Percentiles rank a stretch among this genome's conserved stretches.
phyloP scores from a whole-genome alignment of 306 rosid species.

The Rosa persica region DNA sequence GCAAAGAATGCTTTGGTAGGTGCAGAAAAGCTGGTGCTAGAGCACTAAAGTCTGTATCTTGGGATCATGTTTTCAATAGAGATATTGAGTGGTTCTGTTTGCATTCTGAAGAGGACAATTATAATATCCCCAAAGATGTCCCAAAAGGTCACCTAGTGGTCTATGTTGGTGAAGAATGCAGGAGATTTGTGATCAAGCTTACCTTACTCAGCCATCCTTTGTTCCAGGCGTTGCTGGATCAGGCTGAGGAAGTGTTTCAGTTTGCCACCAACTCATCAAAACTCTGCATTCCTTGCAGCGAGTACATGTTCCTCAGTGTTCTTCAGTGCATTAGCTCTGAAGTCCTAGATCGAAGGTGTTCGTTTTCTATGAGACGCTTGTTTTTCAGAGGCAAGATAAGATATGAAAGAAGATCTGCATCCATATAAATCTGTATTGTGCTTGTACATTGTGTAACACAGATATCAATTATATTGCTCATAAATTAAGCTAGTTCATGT shows the following conservation, averaged over 20 bases:
- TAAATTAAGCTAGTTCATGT: background rate
- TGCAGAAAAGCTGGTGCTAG: constrained; percentile 30
- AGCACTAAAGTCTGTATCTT: constrained; percentile 19
- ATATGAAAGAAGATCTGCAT: background rate
- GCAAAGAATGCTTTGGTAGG: constrained; percentile 18
- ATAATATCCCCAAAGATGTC: constrained; percentile 52
- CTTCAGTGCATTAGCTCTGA: constrained; percentile 35
- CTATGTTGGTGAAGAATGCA: constrained; percentile 64
- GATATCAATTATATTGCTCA: background rate
- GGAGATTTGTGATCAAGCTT: constrained; percentile 61
- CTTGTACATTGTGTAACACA: constrained; percentile 6
- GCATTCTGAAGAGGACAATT: constrained; percentile 5
- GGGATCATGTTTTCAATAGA: constrained; percentile 18
- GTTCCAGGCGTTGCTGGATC: constrained; percentile 51
- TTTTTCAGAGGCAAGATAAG: background rate
- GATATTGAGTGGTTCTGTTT: constrained; percentile 17
- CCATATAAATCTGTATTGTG: background rate
- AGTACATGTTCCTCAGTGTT: constrained; percentile 43
- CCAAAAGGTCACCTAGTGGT: constrained; percentile 71
- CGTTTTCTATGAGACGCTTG: constrained; percentile 14
- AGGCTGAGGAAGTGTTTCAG: constrained; percentile 63
- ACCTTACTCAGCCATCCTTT: constrained; percentile 50
- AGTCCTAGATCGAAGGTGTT: constrained; percentile 13
- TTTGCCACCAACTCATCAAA: constrained; percentile 44
- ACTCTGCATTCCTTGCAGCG: constrained; percentile 63